Base-by-base conservation (phyloP, 192 early-diverging fungal species). In the Backusella morwellensis region DNA sequence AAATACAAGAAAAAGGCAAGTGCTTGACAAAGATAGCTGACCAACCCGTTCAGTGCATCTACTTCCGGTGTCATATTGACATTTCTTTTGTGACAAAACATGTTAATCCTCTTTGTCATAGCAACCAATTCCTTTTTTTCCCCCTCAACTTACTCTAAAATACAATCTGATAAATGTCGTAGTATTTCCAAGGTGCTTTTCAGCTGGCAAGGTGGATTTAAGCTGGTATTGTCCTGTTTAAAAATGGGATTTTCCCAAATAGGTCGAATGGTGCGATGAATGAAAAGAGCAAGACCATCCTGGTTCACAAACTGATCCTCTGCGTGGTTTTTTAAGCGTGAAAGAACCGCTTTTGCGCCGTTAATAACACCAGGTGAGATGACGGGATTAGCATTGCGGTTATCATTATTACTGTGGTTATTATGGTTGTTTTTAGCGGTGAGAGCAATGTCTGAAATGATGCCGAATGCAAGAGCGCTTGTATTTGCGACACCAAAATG, bases 201-300 rank as follows among this genome's bases (percentile, higher is more conserved):
- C 19, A 72, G 9, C 17, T 72, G 40, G n/a, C 8, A 12, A 23
- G 26, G 40, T 32, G 42, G 42, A 8, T 32, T 40, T 17, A 17
- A 11, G 19, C 70, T 72, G 12, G 42, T 72, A 29, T 29, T 19
- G 6, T 26, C 12, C 9, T n/a, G 21, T 32, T 72, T 50, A 19
- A 72, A 29, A 8, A 72, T 6, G 17, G 23, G 41, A 32, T 32
- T 72, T 4, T 23, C 23, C 70, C 70, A 72, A 8, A 72, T 72
- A 34, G 70, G 29, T 1, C 42, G 40, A 32, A 50, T 72, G 3
- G 26, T 44, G 47, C 70, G 70, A 50, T 72, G 26, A 50, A 72
- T 44, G 29, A 72, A 72, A 42, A 72, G 40, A 6, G 70, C 70
- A 17, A 72, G 42, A 3, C 70, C 70, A 32, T 72, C 70, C 29